A percentile compares a stretch with the other conserved stretches of the same genome.
Conservation (phyloP, 306 rosid species). For the Boehmeria nivea region DNA sequence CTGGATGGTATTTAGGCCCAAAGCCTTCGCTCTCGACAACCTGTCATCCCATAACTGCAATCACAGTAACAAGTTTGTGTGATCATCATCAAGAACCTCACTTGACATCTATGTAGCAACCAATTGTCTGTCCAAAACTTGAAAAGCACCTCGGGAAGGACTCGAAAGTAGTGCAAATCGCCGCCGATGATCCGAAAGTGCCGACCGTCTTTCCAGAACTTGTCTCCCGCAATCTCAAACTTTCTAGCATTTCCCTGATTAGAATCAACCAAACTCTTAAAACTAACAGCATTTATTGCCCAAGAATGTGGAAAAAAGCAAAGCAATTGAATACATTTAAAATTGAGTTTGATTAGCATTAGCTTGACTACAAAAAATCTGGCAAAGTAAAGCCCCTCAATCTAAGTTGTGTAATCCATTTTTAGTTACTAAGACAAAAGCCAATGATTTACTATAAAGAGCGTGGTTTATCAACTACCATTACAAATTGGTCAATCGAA, state of each 20-base stretch:
- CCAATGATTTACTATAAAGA: too few relatives aligned
- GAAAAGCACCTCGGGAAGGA: slow-evolving; percentile 75
- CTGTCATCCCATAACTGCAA: slow-evolving; percentile 96
- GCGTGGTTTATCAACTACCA: too few relatives aligned
- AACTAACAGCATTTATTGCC: background rate
- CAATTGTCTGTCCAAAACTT: too few relatives aligned
- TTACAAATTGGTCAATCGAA: background rate
- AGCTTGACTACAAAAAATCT: background rate
- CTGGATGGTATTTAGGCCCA: slow-evolving; percentile 90
- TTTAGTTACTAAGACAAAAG: too few relatives aligned
- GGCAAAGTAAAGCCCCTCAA: too few relatives aligned
- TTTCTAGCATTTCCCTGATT: slow-evolving; percentile 36
- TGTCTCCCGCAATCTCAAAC: slow-evolving; percentile 61
- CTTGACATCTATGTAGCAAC: slow-evolving; percentile 7
- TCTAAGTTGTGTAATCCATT: too few relatives aligned
- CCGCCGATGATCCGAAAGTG: slow-evolving; percentile 91
- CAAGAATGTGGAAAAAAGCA: background rate
- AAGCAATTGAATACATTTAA: background rate
- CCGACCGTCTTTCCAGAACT: slow-evolving; percentile 79
- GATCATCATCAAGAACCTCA: slow-evolving; percentile 21
- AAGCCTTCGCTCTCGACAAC: slow-evolving; percentile 78
- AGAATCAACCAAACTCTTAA: slow-evolving; percentile 18
- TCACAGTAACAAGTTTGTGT: slow-evolving; percentile 11
- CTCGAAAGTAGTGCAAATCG: slow-evolving; percentile 85
- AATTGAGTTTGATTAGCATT: background rate